phyloP scores from a whole-genome alignment of 352 stramenopile genomes.

The Phytophthora constricta region DNA sequence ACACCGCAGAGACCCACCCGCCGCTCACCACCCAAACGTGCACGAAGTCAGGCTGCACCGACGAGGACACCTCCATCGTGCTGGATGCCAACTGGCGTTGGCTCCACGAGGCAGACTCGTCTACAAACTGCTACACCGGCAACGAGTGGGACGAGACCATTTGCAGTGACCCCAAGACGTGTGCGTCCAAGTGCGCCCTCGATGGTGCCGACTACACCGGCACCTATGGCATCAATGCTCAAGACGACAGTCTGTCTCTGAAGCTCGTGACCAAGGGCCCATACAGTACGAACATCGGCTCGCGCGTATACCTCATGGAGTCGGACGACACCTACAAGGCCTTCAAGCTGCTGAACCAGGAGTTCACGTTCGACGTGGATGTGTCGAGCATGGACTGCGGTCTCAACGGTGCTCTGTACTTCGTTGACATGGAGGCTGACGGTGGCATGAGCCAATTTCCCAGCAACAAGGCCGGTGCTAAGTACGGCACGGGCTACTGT shows the following conservation, averaged over 20 bases:
- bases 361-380: conserved; percentile 53
- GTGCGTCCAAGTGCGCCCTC: conserved; percentile 40
- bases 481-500: conserved; percentile 20
- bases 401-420: conserved; percentile 54
- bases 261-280: conserved; percentile 41
- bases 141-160: conserved; percentile 38
- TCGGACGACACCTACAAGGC: conserved; percentile 32
- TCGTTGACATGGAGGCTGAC: conserved; percentile 50
- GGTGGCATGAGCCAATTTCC: conserved; percentile 34
- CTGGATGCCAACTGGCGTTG: conserved; percentile 55
- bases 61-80: conserved; percentile 43
- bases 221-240: conserved; percentile 45
- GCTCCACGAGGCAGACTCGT: conserved; percentile 45
- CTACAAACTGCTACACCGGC: conserved; percentile 31
- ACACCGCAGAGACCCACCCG: conserved; percentile 38
- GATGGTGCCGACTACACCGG: conserved; percentile 46
- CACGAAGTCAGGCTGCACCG: conserved; percentile 28
- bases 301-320: conserved; percentile 45
- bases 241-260: conserved; percentile 28
- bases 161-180: conserved; percentile 39
- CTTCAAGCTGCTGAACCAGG: conserved; percentile 53
- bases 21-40: conserved; percentile 23
- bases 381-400: conserved; percentile 44
- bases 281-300: conserved; percentile 49
- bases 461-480: conserved; percentile 42